These are phyloP conservation scores for Eucalyptus marginata DNA, from an alignment of 345 rosid genomes.

Conservation along the genomic window DNA sequence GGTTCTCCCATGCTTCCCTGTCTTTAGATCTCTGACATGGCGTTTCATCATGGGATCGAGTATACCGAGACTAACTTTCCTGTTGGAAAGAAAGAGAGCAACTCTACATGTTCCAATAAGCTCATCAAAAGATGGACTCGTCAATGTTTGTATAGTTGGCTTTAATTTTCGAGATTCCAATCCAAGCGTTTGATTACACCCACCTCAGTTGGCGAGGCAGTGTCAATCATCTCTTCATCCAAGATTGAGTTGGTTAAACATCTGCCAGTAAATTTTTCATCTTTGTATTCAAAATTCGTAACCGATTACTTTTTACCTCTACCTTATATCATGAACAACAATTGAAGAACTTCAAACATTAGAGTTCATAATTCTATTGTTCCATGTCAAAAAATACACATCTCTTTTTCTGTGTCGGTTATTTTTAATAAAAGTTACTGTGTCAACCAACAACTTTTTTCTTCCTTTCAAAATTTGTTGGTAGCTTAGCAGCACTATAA, in stretches of 20 bases:
- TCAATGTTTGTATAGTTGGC: neutral
- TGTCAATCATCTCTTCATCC: neutral
- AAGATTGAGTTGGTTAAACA: neutral
- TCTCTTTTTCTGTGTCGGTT: neutral
- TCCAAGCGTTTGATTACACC: neutral
- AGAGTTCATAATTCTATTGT: neutral
- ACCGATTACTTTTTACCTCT: neutral
- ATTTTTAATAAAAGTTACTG: neutral
- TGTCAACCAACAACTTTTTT: neutral
- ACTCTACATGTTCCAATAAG: neutral
- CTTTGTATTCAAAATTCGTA: neutral
- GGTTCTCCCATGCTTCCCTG: neutral
- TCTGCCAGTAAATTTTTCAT: neutral
- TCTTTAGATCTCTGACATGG: neutral
- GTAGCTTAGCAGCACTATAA: neutral
- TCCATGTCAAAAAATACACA: neutral
- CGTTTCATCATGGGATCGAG: neutral
- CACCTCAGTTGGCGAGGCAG: neutral
- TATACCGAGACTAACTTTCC: neutral
- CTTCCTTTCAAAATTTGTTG: neutral
- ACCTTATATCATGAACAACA: neutral
- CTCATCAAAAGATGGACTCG: neutral
- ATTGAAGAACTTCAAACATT: neutral
- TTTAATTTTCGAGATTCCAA: neutral
- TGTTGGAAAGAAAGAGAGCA: neutral